Evolutionary conservation across 176 grass and related monocot species (phyloP), one percentile per base, ranked within the genome.

Genomic region (Phoenix roebelenii): DNA sequence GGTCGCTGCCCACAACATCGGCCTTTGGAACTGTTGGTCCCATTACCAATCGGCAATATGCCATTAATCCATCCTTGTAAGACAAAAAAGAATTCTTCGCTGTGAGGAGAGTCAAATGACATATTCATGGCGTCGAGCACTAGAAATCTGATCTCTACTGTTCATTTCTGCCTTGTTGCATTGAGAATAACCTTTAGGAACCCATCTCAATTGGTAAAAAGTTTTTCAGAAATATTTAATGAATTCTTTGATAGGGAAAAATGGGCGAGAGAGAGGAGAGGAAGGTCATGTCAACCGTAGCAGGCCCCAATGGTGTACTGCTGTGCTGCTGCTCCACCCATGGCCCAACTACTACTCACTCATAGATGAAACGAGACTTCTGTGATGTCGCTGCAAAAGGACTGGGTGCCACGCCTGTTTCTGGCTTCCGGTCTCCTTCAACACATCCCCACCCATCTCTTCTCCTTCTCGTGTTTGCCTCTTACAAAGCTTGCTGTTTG

Each of bases 81-180:
- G 35, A 14, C 35, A 3, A 12, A 44, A 44, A 14, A 44, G 5
- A 44, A 44, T 44, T 55, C 18, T 67, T 23, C 22, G 16, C 3
- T 53, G 19, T 25, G 4, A 25, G 25, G 70, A 54, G 63, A 26
- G 67, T 78, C 75, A 71, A 71, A 65, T 58, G 30, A 65, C 59
- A 71, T n/a, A 78, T 66, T 78, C 66, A 78, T 78, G 65, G 67
- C 67, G 59, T 58, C 25, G 26, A 78, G 66, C 75, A 65, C 51
- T 61, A 50, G 75, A 48, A 54, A 26, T 35, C 66, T 62, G 66
- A 9, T 32, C 66, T 56, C 66, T 18, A 53, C 49, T 57, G 39
- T 64, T 73, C 71, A 48, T 51, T 59, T 48, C 10, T 14, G 0
- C 7, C 35, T 44, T 44, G 14, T 44, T 44, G 35, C 35, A 12